These are phyloP conservation scores for Fulvia fulva DNA, from an alignment of 2,329 filamentous ascomycete genomes.

Conservation along the genomic window DNA sequence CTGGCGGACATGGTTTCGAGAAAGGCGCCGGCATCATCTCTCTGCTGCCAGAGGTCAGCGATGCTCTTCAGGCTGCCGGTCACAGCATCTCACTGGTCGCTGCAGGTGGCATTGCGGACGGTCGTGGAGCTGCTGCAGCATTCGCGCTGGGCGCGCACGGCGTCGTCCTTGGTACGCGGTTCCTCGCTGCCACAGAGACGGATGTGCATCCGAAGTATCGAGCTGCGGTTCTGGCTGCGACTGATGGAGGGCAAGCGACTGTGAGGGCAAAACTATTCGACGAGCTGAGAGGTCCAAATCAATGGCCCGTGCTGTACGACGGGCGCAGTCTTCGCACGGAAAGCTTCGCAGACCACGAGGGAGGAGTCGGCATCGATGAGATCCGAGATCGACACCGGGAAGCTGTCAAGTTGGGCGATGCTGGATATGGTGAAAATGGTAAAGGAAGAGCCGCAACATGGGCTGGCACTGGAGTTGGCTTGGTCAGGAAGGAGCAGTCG, in stretches of 20 bases:
- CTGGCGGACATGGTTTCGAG: constrained; percentile 60
- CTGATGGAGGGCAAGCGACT: constrained; percentile 51
- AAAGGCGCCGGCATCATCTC: constrained; percentile 53
- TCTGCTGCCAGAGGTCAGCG: constrained; percentile 55
- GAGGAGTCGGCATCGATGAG: constrained; percentile 39
- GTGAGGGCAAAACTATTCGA: constrained; percentile 51
- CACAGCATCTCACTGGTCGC: constrained; percentile 53
- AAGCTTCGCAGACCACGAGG: constrained; percentile 44
- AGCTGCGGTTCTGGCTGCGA: constrained; percentile 43
- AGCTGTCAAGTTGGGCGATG: constrained; percentile 48
- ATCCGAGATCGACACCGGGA: constrained; percentile 44
- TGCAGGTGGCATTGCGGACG: constrained; percentile 52
- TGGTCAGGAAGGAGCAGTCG: constrained; percentile 49
- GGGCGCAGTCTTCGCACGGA: constrained; percentile 55
- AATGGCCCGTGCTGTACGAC: constrained; percentile 57
- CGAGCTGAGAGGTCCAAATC: constrained; percentile 50
- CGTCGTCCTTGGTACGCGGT: constrained; percentile 60
- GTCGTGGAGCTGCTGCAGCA: constrained; percentile 53
- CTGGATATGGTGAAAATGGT: constrained; percentile 43
- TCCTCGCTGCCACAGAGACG: constrained; percentile 49
- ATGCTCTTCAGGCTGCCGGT: constrained; percentile 37
- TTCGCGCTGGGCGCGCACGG: constrained; percentile 52
- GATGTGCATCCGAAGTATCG: constrained; percentile 41
- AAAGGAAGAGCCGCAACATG: constrained; percentile 57
- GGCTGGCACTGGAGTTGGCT: constrained; percentile 56